Conservation (phyloP, 148 eudicot genomes). For the Oxyria digyna region DNA sequence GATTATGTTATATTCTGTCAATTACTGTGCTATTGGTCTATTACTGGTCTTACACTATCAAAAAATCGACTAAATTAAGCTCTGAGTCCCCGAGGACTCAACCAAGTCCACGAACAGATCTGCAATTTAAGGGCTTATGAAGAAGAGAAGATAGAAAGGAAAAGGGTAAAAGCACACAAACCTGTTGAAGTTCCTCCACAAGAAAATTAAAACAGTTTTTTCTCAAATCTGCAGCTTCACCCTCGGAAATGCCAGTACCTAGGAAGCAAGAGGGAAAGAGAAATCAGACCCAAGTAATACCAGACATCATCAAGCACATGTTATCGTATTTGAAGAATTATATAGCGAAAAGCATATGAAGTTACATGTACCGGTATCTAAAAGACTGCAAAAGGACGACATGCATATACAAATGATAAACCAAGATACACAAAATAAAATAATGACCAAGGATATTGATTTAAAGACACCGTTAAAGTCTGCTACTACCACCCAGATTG, state of each 20-base stretch:
- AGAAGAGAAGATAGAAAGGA: no score
- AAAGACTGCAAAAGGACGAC: background rate
- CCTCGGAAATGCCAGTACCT: conserved; percentile 67
- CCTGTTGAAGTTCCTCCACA: conserved; percentile 59
- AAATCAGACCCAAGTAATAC: background rate
- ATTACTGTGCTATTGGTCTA: no score
- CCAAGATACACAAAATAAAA: background rate
- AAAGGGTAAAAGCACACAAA: conserved; percentile 7
- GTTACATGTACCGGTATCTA: background rate
- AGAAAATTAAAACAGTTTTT: conserved; percentile 58
- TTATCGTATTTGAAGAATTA: background rate
- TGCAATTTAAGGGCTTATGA: no score
- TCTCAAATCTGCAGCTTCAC: conserved; percentile 52
- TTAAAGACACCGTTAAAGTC: background rate
- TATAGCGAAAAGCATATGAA: background rate
- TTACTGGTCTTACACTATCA: no score
- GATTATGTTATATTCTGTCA: no score
- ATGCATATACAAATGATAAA: background rate
- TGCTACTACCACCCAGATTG: background rate
- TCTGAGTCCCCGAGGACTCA: no score
- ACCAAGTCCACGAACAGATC: no score
- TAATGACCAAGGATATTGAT: background rate
- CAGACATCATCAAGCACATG: background rate
- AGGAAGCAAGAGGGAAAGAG: conserved; percentile 2
- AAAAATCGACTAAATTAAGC: no score